Evolutionary conservation across 805 yeast species (phyloP).

Genomic region (Hanseniaspora lachancei): DNA sequence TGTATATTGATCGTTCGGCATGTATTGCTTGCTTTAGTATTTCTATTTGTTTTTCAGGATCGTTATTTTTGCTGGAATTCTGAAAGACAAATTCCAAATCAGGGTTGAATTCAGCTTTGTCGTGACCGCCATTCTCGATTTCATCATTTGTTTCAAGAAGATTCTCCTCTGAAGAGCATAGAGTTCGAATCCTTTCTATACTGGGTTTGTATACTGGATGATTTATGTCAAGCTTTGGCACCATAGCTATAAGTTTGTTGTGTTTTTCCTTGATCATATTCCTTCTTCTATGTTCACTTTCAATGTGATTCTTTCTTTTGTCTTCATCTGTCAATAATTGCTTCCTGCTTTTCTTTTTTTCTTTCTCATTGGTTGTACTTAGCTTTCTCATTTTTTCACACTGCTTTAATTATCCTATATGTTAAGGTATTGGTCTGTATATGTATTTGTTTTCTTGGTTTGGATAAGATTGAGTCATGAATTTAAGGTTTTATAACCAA

Average conservation of each 20-base stretch:
- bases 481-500: too few species aligned
- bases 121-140: not conserved
- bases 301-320: constrained; percentile 12
- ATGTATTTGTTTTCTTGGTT: not conserved
- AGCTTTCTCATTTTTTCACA: not conserved
- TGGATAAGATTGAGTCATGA: too few species aligned
- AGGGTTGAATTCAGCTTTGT: not conserved
- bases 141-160: not conserved
- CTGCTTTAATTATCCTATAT: too few species aligned
- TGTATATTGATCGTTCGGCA: not conserved
- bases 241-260: not conserved
- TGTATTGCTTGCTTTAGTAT: not conserved
- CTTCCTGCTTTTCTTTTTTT: not conserved
- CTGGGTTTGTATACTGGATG: constrained; percentile 5
- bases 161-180: not conserved
- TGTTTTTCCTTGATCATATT: constrained; percentile 8
- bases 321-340: constrained; percentile 2
- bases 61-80: not conserved
- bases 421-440: not conserved
- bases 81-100: constrained; percentile 6
- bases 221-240: not conserved
- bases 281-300: constrained; percentile 12
- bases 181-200: not conserved
- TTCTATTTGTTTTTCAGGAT: constrained; percentile 5
- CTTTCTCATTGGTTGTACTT: not conserved